These are phyloP conservation scores for Veloporphyrellus conicus DNA, from an alignment of 1,284 basidiomycete species.

Conservation along the genomic window DNA sequence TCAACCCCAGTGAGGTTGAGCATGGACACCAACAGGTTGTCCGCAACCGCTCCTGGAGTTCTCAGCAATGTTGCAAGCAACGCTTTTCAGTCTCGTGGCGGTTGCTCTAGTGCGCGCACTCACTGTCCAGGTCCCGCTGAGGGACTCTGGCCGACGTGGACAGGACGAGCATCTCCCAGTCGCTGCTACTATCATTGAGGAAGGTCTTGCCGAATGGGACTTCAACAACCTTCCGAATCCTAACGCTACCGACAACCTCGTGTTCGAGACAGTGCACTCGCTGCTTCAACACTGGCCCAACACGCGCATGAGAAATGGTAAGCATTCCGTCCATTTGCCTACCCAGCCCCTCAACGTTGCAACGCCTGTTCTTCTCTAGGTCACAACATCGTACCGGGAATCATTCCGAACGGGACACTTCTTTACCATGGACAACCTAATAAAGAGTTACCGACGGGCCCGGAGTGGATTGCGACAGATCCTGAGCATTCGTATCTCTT, in stretches of 20 bases:
- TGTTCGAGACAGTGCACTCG: slow-evolving; percentile 30
- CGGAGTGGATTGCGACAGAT: slow-evolving; percentile 43
- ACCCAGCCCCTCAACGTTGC: neutral
- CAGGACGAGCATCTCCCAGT: neutral
- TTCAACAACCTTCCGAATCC: slow-evolving; percentile 15
- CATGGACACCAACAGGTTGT: too few species aligned
- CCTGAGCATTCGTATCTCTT: slow-evolving; percentile 43
- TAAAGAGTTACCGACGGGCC: slow-evolving; percentile 28
- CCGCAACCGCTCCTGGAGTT: too few species aligned
- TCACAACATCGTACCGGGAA: slow-evolving; percentile 42
- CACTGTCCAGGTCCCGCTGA: slow-evolving; percentile 16
- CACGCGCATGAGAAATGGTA: slow-evolving; percentile 46
- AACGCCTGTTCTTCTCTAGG: slow-evolving; percentile 30
- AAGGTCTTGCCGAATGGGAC: slow-evolving; percentile 11
- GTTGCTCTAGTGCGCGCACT: neutral
- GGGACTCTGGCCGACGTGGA: neutral
- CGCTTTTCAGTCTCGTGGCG: neutral
- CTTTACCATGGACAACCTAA: slow-evolving; percentile 38
- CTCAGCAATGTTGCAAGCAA: neutral
- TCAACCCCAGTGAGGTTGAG: too few species aligned
- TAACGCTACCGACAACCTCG: slow-evolving; percentile 23
- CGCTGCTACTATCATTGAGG: neutral
- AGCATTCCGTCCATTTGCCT: neutral
- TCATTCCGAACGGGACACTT: slow-evolving; percentile 39
- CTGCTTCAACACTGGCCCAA: slow-evolving; percentile 50